Percentiles rank a stretch among this genome's conserved stretches.
Evolutionary conservation across 2,329 filamentous ascomycete genomes (phyloP).

Genomic region (Lecanosticta acicola): DNA sequence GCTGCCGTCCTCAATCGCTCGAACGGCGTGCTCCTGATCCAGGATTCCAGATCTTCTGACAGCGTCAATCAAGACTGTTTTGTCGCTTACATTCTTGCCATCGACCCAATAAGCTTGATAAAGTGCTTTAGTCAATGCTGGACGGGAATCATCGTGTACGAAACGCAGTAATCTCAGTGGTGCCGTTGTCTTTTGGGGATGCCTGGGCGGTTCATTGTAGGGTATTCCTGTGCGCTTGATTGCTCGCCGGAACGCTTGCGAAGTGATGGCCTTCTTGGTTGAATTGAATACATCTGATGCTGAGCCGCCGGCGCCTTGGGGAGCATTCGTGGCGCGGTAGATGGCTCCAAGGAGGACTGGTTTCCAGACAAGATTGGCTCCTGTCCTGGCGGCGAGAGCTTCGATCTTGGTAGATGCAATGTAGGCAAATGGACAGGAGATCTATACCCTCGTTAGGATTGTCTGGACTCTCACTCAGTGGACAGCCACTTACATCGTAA

Average conservation of each 20-base stretch:
- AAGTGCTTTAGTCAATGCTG: constrained; percentile 15
- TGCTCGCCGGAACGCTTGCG: constrained; percentile 16
- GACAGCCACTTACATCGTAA: constrained; percentile 17
- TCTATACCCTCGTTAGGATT: background rate
- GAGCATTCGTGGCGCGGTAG: constrained; percentile 20
- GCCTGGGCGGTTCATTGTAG: constrained; percentile 16
- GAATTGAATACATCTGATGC: constrained; percentile 23
- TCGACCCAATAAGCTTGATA: constrained; percentile 22
- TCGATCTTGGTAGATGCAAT: constrained; percentile 22
- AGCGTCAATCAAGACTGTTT: constrained; percentile 10
- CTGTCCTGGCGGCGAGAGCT: constrained; percentile 17
- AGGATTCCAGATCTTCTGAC: constrained; percentile 9
- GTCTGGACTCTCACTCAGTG: background rate
- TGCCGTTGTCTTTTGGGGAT: constrained; percentile 22
- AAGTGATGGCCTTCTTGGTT: constrained; percentile 21
- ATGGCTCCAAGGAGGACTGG: constrained; percentile 23
- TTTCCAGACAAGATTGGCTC: constrained; percentile 16
- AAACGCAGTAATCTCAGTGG: constrained; percentile 19
- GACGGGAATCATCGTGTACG: constrained; percentile 7
- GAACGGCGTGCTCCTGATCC: constrained; percentile 4
- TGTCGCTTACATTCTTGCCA: constrained; percentile 11
- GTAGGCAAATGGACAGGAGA: constrained; percentile 22
- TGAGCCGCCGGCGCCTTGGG: constrained; percentile 23
- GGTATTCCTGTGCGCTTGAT: constrained; percentile 14
- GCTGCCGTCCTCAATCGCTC: constrained; percentile 14